Percentiles rank a stretch among this genome's conserved stretches.
Conservation (phyloP, 192 early-diverging fungal species). For the Gryganskiella cystojenkinii region DNA sequence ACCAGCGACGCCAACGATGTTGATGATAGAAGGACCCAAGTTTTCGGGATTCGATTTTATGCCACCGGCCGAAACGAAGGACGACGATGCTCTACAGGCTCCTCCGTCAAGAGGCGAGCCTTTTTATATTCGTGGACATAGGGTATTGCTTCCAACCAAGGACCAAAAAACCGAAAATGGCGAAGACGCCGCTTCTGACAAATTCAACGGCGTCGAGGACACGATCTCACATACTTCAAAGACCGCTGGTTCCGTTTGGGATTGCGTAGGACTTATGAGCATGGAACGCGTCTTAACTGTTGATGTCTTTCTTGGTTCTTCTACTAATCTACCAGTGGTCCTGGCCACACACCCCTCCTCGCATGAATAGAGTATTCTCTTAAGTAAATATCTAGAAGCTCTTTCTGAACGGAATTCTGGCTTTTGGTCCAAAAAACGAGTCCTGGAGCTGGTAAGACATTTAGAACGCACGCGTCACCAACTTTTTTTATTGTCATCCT, state of each 20-base stretch:
- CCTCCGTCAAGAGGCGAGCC: constrained; percentile 3
- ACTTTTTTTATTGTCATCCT: not conserved
- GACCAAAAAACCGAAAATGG: not conserved
- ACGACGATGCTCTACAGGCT: not conserved
- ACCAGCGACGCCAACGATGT: not conserved
- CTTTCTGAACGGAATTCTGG: constrained; percentile 7
- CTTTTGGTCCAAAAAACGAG: constrained; percentile 22
- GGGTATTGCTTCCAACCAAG: constrained; percentile 28
- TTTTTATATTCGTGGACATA: constrained; percentile 22
- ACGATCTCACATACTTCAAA: constrained; percentile 35
- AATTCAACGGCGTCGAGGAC: not conserved
- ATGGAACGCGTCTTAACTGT: not conserved
- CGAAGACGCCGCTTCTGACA: too few species aligned
- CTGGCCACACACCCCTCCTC: not conserved
- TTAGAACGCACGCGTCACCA: not conserved
- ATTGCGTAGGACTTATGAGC: constrained; percentile 25
- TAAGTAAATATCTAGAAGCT: constrained; percentile 47
- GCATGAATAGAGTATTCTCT: constrained; percentile 32
- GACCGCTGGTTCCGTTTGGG: constrained; percentile 41
- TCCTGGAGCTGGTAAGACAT: constrained; percentile 42
- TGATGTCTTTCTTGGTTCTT: too few species aligned
- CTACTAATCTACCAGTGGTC: too few species aligned
- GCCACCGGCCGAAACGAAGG: not conserved
- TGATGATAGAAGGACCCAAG: constrained; percentile 52
- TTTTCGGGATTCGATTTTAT: constrained; percentile 44